Conservation (phyloP, 1,284 basidiomycete species). For the Rugosomyces carneus region DNA sequence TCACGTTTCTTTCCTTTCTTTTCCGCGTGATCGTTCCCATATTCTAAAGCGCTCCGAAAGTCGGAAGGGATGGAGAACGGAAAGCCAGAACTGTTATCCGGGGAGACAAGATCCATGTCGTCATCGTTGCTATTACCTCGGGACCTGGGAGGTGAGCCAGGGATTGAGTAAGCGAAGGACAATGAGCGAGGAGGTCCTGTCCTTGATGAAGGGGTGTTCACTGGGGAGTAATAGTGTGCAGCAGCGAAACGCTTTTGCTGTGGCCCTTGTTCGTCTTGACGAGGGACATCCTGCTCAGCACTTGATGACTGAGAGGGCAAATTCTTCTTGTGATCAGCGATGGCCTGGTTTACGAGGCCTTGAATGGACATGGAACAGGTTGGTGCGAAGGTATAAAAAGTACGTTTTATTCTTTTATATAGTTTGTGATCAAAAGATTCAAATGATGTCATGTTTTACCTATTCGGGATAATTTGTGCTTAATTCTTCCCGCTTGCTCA, state of each 20-base stretch:
- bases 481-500: conserved; percentile 2
- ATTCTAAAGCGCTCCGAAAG: conserved; percentile 61
- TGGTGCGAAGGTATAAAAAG: too few species aligned
- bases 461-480: not conserved
- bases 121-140: conserved; percentile 26
- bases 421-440: not conserved
- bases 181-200: conserved; percentile 72
- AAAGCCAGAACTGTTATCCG: conserved; percentile 22
- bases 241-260: conserved; percentile 3
- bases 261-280: conserved; percentile 2
- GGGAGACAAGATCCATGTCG: conserved; percentile 24
- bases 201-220: conserved; percentile 54
- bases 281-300: not conserved
- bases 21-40: conserved; percentile 33
- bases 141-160: conserved; percentile 35
- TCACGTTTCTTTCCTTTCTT: conserved; percentile 53
- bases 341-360: conserved; percentile 13
- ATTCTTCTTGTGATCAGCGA: conserved; percentile 1
- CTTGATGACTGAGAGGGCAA: not conserved
- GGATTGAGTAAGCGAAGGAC: conserved; percentile 54
- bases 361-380: conserved; percentile 16
- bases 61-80: conserved; percentile 29
- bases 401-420: not conserved
- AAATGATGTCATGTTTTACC: not conserved
- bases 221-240: conserved; percentile 20